A percentile compares a stretch with the other conserved stretches of the same genome.
These are phyloP conservation scores for Pseudonectria buxi DNA, from an alignment of 2,329 filamentous ascomycete species.

Conservation along the genomic window DNA sequence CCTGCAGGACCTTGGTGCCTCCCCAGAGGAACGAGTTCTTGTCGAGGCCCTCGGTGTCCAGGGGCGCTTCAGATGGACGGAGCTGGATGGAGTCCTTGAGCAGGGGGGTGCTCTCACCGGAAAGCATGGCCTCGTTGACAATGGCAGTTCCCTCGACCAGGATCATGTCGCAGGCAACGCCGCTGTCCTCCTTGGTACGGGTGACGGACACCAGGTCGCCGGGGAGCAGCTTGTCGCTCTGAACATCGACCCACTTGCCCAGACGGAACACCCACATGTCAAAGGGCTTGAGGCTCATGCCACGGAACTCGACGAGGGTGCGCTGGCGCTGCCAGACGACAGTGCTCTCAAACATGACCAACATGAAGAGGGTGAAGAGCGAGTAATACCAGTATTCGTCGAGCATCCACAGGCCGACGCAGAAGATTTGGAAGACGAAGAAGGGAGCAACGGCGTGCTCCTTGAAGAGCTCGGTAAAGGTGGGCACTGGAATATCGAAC, in stretches of 20 bases:
- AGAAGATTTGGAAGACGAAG: constrained; percentile 99
- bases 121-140: constrained; percentile 99
- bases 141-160: constrained; percentile 92
- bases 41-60: constrained; percentile 87
- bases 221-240: constrained; percentile 86
- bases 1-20: constrained; percentile 93
- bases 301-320: constrained; percentile 91
- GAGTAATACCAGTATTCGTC: constrained; percentile 99
- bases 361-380: constrained; percentile 96
- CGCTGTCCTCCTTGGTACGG: constrained; percentile 92
- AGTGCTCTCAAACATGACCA: constrained; percentile 94
- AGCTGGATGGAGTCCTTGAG: constrained; percentile 94
- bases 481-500: constrained; percentile 96
- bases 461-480: constrained; percentile 91
- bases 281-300: constrained; percentile 99
- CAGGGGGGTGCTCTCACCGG: constrained; percentile 92
- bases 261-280: constrained; percentile 85
- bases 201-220: constrained; percentile 89
- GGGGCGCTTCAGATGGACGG: constrained; percentile 68
- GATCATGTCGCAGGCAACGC: constrained; percentile 95
- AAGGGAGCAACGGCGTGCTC: constrained; percentile 98
- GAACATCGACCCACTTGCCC: constrained; percentile 80
- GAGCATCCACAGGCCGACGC: constrained; percentile 95
- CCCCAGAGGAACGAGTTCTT: constrained; percentile 97
- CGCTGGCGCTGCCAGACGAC: constrained; percentile 98